Base-by-base conservation (phyloP, 177 flowering plant species). In the Vitis hybrid region DNA sequence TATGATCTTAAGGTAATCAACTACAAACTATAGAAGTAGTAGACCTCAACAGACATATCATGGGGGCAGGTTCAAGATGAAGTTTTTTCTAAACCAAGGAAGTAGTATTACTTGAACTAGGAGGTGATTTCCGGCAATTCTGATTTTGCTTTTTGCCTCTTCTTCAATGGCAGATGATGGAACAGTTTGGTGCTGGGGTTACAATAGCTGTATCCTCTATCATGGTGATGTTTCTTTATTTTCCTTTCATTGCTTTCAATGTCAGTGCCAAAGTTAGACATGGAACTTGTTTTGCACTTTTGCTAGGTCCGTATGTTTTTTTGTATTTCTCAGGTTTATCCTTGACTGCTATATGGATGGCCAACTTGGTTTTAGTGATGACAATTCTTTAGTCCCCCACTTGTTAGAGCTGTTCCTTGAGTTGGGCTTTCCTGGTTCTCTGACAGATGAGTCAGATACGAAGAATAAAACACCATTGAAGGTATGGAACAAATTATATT, bases 141-240 rank as follows among this genome's bases (percentile, higher is more conserved):
- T 65, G 53, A 70, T 57, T 58, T 60, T 33, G n/a, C 22, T 62
- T 69, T n/a, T 28, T 49, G 47, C 47, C 47, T 52, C 56, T 60
- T 62, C 7, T 73, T 28, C 74, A 8, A 68, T 79, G 72, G 86
- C 95, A 92, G 98, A 90, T 83, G 92, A 92, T 86, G 98, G 97
- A 70, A 89, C 95, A 33, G 85, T 92, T 65, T 95, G 97, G 97
- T 84, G 90, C 73, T 92, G 98, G 98, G 98, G 97, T 76, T 91
- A 91, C 78, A 91, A 91, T 79, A 71, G 62, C 70, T 91, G 98
- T 92, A 92, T 91, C 96, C 94, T 92, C 80, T 22, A 13, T 52
- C 19, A 3, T 20, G 38, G 7, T 22, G 18, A 49, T 24, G 22
- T 74, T 63, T 56, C 47, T 38, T 38, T 38, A 38, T 62, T 31